These are phyloP conservation scores for Pythium guiyangense DNA, from an alignment of 352 stramenopile genomes.

Conservation along the genomic window DNA sequence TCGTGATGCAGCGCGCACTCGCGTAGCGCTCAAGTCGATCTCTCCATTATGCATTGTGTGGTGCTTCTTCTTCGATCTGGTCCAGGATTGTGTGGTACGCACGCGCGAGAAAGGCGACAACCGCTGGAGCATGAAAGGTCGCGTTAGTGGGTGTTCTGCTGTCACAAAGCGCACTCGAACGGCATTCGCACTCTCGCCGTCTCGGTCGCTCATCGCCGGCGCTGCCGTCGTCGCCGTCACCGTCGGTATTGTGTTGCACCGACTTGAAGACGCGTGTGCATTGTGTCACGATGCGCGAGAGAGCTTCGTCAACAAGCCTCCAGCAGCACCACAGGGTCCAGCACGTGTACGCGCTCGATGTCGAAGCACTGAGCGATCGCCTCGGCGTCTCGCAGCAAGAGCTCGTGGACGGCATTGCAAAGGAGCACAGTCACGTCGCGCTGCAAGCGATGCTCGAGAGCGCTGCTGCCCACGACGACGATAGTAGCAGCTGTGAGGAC, in stretches of 20 bases:
- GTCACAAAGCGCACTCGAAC: not conserved
- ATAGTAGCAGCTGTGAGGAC: not conserved
- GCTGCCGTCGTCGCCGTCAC: no score
- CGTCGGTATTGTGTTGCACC: no score
- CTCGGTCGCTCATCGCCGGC: not conserved
- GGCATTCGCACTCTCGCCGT: not conserved
- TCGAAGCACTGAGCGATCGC: constrained; percentile 16
- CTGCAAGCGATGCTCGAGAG: constrained; percentile 14
- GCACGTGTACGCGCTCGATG: constrained; percentile 21
- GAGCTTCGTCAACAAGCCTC: not conserved
- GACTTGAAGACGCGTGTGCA: no score
- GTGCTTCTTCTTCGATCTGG: no score
- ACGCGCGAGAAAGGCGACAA: no score
- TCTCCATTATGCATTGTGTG: not conserved
- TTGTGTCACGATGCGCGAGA: not conserved
- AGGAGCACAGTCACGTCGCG: constrained; percentile 12
- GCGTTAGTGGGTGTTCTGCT: not conserved
- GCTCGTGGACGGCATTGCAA: constrained; percentile 17
- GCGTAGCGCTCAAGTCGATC: not conserved
- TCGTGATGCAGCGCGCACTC: constrained; percentile 25
- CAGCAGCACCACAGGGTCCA: constrained; percentile 7
- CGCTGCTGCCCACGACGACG: not conserved
- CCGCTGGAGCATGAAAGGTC: not conserved
- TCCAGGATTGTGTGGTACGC: no score
- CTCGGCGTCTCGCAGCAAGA: constrained; percentile 22